Evolutionary conservation across 2,329 filamentous ascomycete species (phyloP), one percentile per base, ranked within the genome.

Genomic region (Onygenales sp.): DNA sequence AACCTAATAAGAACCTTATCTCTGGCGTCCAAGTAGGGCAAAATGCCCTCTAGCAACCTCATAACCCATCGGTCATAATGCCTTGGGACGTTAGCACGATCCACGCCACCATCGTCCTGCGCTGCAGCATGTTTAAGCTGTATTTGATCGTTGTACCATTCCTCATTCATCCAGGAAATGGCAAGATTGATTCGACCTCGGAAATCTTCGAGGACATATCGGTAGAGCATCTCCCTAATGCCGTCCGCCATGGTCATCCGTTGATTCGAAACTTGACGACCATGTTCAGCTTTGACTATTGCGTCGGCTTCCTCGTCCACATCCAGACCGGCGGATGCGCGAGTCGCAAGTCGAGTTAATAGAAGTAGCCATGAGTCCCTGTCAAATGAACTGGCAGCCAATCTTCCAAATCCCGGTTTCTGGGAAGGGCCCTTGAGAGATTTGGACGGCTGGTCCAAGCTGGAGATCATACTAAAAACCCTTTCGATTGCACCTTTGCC

Each of bases 161-260:
- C 93, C 68, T 98, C 93, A 62, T 86, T 95, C 13, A 98, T 78
- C 93, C 93, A 98, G 6, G 86, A 85, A 50, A 97, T 89, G 1
- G 90, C 92, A 21, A 93, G 81, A 60, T 94, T 91, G 57, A 97
- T 91, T 43, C 93, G 85, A 57, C 81, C 84, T 52, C 92, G 84
- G 72, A 95, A 98, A 66, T 97, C 92, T 58, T 94, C 89, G 57
- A 97, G 81, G 47, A 97, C 81, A 67, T 95, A 96, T 52, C 82
- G 79, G 69, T 90, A 93, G 1, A 98, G 74, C 6, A 83, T 78
- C 60, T 95, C 86, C 51, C 93, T 83, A 59, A 97, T 89, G 5
- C 79, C 79, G 63, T 87, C 80, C 60, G 79, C 51, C 72, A 77
- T 59, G 68, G 67, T 63, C 59, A 65, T 60, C 61, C 63, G 46